Evolutionary conservation across 108 stramenopile species (phyloP).

Genomic region (Nitzschia putrida): DNA sequence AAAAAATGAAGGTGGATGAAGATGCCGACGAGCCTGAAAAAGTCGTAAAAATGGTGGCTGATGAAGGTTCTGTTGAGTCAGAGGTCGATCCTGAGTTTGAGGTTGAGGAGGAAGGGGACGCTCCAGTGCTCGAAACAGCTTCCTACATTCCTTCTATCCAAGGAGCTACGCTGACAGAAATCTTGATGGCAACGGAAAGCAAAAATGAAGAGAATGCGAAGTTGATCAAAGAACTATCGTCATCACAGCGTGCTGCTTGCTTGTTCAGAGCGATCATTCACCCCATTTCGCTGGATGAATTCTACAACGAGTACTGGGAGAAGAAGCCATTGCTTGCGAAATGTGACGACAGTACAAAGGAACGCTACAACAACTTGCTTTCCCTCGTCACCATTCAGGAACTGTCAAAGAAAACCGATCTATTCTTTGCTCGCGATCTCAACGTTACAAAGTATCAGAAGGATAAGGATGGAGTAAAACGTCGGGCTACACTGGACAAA

Average conservation of each 20-base stretch:
- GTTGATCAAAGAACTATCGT: slow-evolving; percentile 38
- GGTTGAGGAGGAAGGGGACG: slow-evolving; percentile 1
- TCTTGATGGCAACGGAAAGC: slow-evolving; percentile 19
- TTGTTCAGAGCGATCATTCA: slow-evolving; percentile 66
- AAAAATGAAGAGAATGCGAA: slow-evolving; percentile 28
- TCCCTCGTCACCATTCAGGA: slow-evolving; percentile 53
- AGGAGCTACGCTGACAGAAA: slow-evolving; percentile 32
- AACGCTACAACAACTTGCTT: slow-evolving; percentile 64
- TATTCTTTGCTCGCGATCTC: slow-evolving; percentile 87
- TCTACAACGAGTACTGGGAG: slow-evolving; percentile 82
- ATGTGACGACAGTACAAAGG: slow-evolving; percentile 13
- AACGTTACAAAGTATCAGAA: slow-evolving; percentile 89
- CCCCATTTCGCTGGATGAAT: slow-evolving; percentile 63
- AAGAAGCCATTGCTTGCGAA: slow-evolving; percentile 76
- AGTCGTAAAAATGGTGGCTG: not conserved
- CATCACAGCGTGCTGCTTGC: slow-evolving; percentile 59
- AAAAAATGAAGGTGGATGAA: slow-evolving; percentile 21
- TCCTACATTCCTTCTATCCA: slow-evolving; percentile 6
- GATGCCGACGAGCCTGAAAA: not conserved
- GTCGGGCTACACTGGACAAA: slow-evolving; percentile 74
- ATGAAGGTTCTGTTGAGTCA: not conserved
- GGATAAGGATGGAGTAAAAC: slow-evolving; percentile 70
- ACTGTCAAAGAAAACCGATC: slow-evolving; percentile 52
- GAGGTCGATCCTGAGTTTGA: not conserved
- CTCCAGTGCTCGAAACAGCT: not conserved